Evolutionary conservation across 192 early-diverging fungal species (phyloP), one percentile per base, ranked within the genome.

Genomic region (Spinellus fusiger): DNA sequence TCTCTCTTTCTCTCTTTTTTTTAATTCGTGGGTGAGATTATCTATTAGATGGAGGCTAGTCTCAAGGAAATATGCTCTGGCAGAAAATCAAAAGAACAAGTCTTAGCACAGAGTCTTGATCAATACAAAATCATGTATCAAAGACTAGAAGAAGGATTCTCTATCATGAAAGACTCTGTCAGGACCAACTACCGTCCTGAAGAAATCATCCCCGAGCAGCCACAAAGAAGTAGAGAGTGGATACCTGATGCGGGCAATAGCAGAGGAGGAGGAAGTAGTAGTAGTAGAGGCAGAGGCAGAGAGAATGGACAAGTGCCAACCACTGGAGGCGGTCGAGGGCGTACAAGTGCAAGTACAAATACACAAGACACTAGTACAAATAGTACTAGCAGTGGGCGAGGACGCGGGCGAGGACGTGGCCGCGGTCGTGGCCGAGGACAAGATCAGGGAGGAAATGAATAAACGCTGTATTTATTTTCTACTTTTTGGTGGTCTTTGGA

Each of bases 11-110:
- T 25, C 56, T 35, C 56, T 51, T 62, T 60, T 50, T 58, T 22
- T 40, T 44, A 0, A 31, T 37, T 59, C n/a, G 18, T 34, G 33
- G 37, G 5, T 71, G 44, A 48, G 38, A 25, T 63, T 10, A 32
- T 15, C 52, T 1, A 38, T 74, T 62, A 82, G 86, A 86, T 93
- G 76, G 95, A 98, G 63, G 77, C 73, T 3, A 85, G 89, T 66
- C 79, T 96, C 50, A 82, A 81, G 46, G 53, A 59, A 7, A 94
- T 98, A 22, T 87, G 84, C 69, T 69, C 81, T 7, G 93, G 94
- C 0, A 23, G 10, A 33, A 82, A 79, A 35, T 77, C 75, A 0
- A 87, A 85, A 49, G 81, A 80, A 3, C 75, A 86, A 5, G 93
- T 96, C 0, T 61, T 95, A 1, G 59, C 66, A 16, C 82, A 92